phyloP scores from a whole-genome alignment of 331 rosid genomes.

The Spiraea crenata region DNA sequence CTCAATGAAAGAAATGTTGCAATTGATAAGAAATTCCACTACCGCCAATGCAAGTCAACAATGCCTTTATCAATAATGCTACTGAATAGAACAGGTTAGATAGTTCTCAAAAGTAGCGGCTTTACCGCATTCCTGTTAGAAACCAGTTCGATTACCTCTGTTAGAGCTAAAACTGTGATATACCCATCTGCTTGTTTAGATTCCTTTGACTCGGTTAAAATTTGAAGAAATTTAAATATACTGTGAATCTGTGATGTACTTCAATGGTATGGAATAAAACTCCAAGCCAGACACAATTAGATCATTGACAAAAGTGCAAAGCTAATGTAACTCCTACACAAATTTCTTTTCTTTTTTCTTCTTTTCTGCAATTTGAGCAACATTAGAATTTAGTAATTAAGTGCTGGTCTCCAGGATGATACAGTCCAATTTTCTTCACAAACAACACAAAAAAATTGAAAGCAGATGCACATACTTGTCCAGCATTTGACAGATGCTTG shows the following conservation, averaged over 20 bases:
- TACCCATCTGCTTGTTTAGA: neutral
- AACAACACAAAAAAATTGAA: neutral
- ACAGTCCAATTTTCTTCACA: neutral
- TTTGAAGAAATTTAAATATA: neutral
- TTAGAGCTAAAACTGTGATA: too few relatives aligned
- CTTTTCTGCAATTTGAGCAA: neutral
- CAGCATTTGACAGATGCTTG: slow-evolving; percentile 61
- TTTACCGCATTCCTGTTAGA: too few relatives aligned
- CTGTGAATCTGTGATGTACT: too few relatives aligned
- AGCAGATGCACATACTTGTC: slow-evolving; percentile 65
- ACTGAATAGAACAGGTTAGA: too few relatives aligned
- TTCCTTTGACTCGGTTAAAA: neutral
- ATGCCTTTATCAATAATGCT: neutral
- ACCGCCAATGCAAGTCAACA: neutral
- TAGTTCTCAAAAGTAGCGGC: neutral
- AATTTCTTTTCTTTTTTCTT: neutral
- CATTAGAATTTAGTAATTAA: neutral
- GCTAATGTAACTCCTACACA: neutral
- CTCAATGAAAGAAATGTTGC: neutral
- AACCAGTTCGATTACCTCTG: too few relatives aligned
- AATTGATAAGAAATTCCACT: neutral
- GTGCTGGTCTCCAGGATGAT: neutral
- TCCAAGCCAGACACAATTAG: neutral
- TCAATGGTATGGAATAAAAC: too few relatives aligned
- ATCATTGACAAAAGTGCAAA: neutral